Evolutionary conservation across 306 rosid genomes (phyloP).

Genomic region (Prunus davidiana): DNA sequence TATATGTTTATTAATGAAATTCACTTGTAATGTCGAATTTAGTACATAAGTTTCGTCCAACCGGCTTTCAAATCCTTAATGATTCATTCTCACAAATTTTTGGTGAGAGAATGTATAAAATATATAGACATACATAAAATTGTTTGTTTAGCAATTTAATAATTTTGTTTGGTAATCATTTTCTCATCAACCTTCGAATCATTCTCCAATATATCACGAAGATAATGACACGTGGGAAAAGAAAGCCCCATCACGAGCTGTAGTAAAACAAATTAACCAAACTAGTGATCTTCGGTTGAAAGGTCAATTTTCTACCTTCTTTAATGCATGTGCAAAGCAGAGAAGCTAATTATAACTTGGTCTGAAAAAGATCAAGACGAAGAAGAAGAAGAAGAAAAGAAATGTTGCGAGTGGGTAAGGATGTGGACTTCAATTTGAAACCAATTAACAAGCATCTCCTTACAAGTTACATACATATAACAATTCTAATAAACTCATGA

Average conservation of each 20-base stretch:
- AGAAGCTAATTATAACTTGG: neutral
- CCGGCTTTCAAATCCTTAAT: too few species aligned
- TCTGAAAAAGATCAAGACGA: neutral
- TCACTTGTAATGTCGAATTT: too few species aligned
- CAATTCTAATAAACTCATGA: neutral
- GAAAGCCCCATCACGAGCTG: neutral
- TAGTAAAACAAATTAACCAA: neutral
- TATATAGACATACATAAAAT: neutral
- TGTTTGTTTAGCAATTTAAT: neutral
- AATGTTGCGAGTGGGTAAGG: neutral
- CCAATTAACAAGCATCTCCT: neutral
- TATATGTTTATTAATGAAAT: too few species aligned
- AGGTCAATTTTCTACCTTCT: neutral
- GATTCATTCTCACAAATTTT: too few species aligned
- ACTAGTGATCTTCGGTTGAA: neutral
- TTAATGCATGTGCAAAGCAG: neutral
- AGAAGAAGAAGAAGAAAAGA: neutral
- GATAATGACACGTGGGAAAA: neutral
- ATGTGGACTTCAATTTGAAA: neutral
- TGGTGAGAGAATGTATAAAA: neutral
- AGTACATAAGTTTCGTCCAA: accelerated
- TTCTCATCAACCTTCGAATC: neutral
- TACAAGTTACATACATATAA: too few species aligned
- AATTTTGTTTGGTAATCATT: neutral
- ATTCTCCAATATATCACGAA: neutral